These are phyloP conservation scores for Fusarium poae DNA, from an alignment of 2,329 filamentous ascomycete genomes.

Conservation along the genomic window DNA sequence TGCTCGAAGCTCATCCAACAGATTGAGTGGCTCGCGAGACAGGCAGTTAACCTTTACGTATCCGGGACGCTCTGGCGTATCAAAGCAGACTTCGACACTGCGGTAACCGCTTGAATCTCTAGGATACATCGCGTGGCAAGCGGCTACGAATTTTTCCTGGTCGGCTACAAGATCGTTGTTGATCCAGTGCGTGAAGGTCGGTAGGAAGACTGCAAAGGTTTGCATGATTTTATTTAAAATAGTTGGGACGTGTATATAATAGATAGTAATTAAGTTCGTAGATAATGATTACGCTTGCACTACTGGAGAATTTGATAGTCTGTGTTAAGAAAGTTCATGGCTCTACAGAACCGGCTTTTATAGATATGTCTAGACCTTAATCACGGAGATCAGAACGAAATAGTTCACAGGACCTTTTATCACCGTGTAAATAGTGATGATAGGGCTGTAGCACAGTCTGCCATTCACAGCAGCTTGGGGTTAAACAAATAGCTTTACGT, in stretches of 20 bases:
- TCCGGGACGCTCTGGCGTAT: not conserved
- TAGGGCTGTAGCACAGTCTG: too few relatives aligned
- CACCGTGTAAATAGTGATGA: too few relatives aligned
- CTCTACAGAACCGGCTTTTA: not conserved
- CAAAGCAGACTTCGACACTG: not conserved
- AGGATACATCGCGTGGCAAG: not conserved
- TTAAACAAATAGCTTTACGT: too few relatives aligned
- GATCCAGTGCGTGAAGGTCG: not conserved
- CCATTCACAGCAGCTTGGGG: too few relatives aligned
- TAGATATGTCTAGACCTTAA: too few relatives aligned
- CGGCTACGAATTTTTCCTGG: not conserved
- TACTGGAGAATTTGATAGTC: not conserved
- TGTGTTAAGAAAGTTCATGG: not conserved
- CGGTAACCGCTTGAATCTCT: not conserved
- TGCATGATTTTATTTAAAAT: not conserved
- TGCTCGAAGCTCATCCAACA: not conserved
- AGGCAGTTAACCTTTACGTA: not conserved
- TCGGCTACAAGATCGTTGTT: not conserved
- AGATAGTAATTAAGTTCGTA: not conserved
- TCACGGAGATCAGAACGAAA: too few relatives aligned
- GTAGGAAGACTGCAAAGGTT: not conserved
- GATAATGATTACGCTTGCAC: not conserved
- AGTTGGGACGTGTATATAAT: rapidly evolving
- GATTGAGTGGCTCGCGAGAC: not conserved
- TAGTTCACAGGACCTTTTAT: too few relatives aligned